Evolutionary conservation across 768 basidiomycete genomes (phyloP).

Genomic region (Boletellus sp.): DNA sequence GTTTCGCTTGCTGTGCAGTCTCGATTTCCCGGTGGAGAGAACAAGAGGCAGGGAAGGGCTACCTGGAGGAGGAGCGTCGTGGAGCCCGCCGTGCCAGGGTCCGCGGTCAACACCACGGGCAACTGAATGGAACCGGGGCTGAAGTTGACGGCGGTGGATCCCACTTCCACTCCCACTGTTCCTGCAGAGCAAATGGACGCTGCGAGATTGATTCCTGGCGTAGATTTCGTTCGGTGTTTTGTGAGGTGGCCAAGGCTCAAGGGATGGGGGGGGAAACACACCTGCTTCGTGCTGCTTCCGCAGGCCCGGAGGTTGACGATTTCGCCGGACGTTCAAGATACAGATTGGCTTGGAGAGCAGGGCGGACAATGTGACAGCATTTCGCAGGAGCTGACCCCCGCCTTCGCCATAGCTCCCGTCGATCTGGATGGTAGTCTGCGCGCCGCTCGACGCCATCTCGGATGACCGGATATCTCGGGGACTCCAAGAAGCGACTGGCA

Average conservation of each 20-base stretch:
- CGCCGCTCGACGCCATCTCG: conserved; percentile 9
- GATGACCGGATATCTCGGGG: neutral
- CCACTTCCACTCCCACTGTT: conserved; percentile 51
- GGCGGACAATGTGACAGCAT: conserved; percentile 62
- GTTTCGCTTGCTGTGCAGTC: neutral
- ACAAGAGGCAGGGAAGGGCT: conserved; percentile 65
- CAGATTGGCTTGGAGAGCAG: conserved; percentile 57
- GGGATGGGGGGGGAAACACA: conserved; percentile 14
- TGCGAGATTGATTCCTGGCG: conserved; percentile 60
- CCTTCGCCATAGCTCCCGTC: conserved; percentile 48
- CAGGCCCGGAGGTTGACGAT: conserved; percentile 59
- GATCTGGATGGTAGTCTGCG: conserved; percentile 24
- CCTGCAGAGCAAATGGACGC: conserved; percentile 55
- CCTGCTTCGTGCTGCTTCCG: conserved; percentile 73
- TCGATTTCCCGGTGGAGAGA: conserved; percentile 32
- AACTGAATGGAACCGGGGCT: conserved; percentile 43
- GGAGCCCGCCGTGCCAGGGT: conserved; percentile 63
- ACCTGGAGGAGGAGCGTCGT: conserved; percentile 70
- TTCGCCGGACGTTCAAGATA: conserved; percentile 58
- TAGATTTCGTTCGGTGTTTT: neutral
- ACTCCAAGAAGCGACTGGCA: neutral
- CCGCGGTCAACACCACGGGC: conserved; percentile 41
- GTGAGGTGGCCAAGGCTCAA: neutral
- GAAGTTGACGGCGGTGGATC: conserved; percentile 55
- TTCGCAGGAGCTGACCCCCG: conserved; percentile 74